A percentile compares a stretch with the other conserved stretches of the same genome.
Evolutionary conservation across 2,329 filamentous ascomycete genomes (phyloP).

Genomic region (Aureobasidium mangrovei): DNA sequence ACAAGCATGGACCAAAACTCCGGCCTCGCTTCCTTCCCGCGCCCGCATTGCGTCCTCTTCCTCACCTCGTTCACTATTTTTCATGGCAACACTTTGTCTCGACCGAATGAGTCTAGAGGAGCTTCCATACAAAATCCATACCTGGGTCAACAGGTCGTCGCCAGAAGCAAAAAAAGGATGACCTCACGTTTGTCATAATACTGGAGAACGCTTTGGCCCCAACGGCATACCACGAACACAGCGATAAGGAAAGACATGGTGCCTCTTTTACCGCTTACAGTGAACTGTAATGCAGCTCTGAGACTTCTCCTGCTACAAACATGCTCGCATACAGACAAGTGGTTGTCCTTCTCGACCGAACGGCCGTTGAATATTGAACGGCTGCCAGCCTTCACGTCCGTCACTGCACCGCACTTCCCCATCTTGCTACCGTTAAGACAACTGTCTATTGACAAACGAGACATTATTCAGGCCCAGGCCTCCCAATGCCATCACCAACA

Average conservation of each 20-base stretch:
- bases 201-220: background rate
- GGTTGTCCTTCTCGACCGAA: background rate
- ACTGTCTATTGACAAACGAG: slow-evolving; percentile 3
- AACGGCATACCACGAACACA: background rate
- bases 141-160: too few relatives aligned
- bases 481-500: background rate
- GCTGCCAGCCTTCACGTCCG: slow-evolving; percentile 4
- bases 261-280: slow-evolving; percentile 2
- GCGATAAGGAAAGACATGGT: slow-evolving; percentile 1
- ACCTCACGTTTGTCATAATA: background rate
- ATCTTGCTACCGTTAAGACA: background rate
- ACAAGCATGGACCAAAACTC: too few relatives aligned
- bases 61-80: too few relatives aligned
- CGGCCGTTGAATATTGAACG: slow-evolving; percentile 6
- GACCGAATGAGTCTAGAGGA: too few relatives aligned
- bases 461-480: slow-evolving; percentile 1
- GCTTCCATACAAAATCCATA: too few relatives aligned
- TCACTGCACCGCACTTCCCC: background rate
- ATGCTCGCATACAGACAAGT: background rate
- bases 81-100: too few relatives aligned
- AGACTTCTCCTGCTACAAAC: too few relatives aligned
- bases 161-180: background rate
- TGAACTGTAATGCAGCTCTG: background rate
- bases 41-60: too few relatives aligned
- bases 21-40: too few relatives aligned